A percentile compares a stretch with the other conserved stretches of the same genome.
Conservation (phyloP, 1,284 basidiomycete genomes). For the Cystobasidium slooffiae region DNA sequence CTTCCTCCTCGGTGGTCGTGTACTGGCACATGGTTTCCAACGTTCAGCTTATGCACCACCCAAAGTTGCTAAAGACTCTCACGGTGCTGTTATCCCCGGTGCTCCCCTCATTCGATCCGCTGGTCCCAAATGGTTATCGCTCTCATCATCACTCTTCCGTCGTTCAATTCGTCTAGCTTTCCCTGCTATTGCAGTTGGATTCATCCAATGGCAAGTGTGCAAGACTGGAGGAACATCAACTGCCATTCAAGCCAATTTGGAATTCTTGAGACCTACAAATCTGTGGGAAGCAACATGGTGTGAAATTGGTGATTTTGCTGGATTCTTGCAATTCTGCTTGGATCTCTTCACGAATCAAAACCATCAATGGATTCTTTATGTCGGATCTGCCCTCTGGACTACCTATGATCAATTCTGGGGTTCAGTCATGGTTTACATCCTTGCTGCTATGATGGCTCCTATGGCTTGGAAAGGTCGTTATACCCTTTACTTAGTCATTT, state of each 20-base stretch:
- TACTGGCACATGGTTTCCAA: conserved; percentile 57
- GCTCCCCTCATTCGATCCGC: conserved; percentile 53
- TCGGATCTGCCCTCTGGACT: conserved; percentile 58
- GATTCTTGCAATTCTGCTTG: conserved; percentile 56
- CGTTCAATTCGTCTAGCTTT: conserved; percentile 58
- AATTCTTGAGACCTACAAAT: conserved; percentile 53
- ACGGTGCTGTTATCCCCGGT: conserved; percentile 55
- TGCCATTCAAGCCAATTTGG: conserved; percentile 52
- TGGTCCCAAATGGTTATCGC: conserved; percentile 55
- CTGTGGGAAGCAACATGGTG: conserved; percentile 58
- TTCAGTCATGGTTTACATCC: conserved; percentile 58
- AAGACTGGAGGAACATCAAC: conserved; percentile 52
- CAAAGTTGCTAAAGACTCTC: conserved; percentile 54
- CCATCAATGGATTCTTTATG: conserved; percentile 57
- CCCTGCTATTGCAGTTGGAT: conserved; percentile 56
- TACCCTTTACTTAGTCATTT: conserved; percentile 54
- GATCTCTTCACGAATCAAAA: conserved; percentile 58
- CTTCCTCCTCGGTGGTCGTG: conserved; percentile 58
- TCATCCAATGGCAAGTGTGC: conserved; percentile 57
- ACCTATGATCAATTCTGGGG: conserved; percentile 60
- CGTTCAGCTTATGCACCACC: conserved; percentile 55
- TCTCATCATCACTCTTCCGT: conserved; percentile 57
- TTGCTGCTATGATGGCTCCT: conserved; percentile 57
- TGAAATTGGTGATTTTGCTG: conserved; percentile 56
- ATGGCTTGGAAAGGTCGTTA: conserved; percentile 56